Evolutionary conservation across 2,329 filamentous ascomycete genomes (phyloP).

Genomic region (Talaromyces atroroseus): DNA sequence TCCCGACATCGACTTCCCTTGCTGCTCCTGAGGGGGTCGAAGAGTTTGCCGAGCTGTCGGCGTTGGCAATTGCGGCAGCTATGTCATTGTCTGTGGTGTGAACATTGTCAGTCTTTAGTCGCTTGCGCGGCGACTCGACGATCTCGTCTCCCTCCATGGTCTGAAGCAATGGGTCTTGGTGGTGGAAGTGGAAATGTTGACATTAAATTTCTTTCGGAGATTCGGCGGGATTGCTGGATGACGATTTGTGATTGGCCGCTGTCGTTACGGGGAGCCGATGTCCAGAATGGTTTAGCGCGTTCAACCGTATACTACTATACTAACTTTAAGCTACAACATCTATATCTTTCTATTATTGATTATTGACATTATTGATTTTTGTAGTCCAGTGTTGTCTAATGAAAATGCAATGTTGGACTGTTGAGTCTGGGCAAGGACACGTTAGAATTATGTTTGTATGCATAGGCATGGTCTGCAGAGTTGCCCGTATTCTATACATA

Average conservation of each 20-base stretch:
- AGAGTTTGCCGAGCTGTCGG: background rate
- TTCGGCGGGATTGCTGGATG: background rate
- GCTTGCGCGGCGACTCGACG: conserved; percentile 19
- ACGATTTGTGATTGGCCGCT: background rate
- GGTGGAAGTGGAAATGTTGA: background rate
- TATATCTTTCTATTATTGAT: too few species aligned
- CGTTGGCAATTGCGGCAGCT: conserved; percentile 15
- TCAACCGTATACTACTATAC: background rate
- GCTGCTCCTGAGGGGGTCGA: background rate
- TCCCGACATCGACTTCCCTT: conserved; percentile 51
- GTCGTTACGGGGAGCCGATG: background rate
- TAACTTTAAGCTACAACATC: too few species aligned
- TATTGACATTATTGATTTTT: too few species aligned
- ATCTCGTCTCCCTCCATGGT: conserved; percentile 14
- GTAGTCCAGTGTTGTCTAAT: too few species aligned
- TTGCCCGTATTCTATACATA: too few species aligned
- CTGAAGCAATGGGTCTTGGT: background rate
- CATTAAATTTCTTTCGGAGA: background rate
- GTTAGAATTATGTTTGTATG: too few species aligned
- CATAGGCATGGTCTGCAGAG: too few species aligned
- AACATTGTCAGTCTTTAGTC: conserved; percentile 19
- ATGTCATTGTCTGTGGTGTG: conserved; percentile 13
- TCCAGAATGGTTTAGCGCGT: background rate
- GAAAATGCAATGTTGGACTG: too few species aligned
- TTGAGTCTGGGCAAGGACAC: too few species aligned